A percentile compares a stretch with the other conserved stretches of the same genome.
Conservation (phyloP, 2,329 filamentous ascomycete species). For the Aspergillus alliaceus region DNA sequence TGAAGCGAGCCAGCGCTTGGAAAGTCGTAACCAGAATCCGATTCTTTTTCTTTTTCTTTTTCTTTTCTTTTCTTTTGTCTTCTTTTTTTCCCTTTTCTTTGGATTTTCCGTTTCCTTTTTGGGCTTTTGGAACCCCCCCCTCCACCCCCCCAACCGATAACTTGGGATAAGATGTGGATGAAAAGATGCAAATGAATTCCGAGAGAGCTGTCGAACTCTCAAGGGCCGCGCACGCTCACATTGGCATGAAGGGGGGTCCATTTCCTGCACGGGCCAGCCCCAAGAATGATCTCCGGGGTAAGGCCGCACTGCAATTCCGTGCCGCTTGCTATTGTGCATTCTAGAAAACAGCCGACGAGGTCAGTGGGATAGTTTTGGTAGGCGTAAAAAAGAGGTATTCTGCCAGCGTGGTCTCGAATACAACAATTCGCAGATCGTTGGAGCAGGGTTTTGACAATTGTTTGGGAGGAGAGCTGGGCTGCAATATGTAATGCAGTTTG, state of each 20-base stretch:
- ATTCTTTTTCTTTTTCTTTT: no score
- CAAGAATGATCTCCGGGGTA: constrained; percentile 6
- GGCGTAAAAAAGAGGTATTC: constrained; percentile 10
- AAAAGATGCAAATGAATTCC: no score
- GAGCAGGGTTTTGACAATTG: constrained; percentile 3
- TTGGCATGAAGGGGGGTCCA: background rate
- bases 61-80: no score
- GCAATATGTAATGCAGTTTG: constrained; percentile 10
- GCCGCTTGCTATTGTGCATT: background rate
- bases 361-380: constrained; percentile 3
- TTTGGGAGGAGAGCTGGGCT: constrained; percentile 1
- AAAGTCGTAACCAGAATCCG: no score
- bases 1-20: no score
- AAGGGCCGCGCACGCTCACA: background rate
- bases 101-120: no score
- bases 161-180: no score
- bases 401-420: constrained; percentile 3
- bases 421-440: background rate
- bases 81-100: no score
- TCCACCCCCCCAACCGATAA: no score
- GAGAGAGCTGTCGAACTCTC: no score
- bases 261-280: background rate
- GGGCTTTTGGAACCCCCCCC: no score
- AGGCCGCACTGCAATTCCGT: constrained; percentile 1
- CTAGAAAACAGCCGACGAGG: constrained; percentile 3